A percentile compares a stretch with the other conserved stretches of the same genome.
These are phyloP conservation scores for Calocera viscosa DNA, from an alignment of 768 basidiomycete species.

Conservation along the genomic window DNA sequence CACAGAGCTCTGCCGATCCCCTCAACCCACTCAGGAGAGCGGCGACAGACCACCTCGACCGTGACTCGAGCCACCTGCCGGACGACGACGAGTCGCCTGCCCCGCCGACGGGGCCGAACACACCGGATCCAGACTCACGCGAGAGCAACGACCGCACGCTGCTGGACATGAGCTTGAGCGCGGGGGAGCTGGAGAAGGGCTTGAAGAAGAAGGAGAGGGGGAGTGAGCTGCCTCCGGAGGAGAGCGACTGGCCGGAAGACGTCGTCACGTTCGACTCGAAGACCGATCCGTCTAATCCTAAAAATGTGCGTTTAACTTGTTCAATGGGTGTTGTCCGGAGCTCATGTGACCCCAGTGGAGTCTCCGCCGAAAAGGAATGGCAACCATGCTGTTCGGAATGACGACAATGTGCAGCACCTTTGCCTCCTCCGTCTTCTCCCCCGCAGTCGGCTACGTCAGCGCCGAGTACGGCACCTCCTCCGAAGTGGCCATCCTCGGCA, in stretches of 20 bases:
- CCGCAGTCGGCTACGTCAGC: conserved; percentile 20
- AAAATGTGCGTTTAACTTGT: conserved; percentile 17
- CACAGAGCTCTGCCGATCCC: too few species aligned
- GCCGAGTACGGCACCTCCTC: conserved; percentile 21
- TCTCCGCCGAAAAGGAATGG: conserved; percentile 17
- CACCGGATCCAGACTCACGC: neutral
- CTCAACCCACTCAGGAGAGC: neutral
- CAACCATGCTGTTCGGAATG: conserved; percentile 23
- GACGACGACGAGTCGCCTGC: neutral
- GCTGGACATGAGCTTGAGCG: neutral
- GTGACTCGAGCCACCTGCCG: neutral
- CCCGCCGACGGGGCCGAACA: neutral
- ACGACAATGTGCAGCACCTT: conserved; percentile 28
- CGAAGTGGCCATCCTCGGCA: conserved; percentile 25
- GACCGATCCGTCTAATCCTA: conserved; percentile 24
- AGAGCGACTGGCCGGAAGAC: conserved; percentile 18
- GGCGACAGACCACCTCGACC: conserved; percentile 2
- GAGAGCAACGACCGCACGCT: neutral
- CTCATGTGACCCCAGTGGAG: conserved; percentile 10
- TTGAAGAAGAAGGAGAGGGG: neutral
- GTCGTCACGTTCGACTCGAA: conserved; percentile 20
- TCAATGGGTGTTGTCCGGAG: conserved; percentile 12
- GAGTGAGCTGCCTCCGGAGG: conserved; percentile 1
- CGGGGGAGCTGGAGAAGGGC: neutral
- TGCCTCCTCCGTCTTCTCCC: conserved; percentile 24